phyloP scores from a whole-genome alignment of 306 rosid genomes.

The Amphicarpaea edgeworthii region DNA sequence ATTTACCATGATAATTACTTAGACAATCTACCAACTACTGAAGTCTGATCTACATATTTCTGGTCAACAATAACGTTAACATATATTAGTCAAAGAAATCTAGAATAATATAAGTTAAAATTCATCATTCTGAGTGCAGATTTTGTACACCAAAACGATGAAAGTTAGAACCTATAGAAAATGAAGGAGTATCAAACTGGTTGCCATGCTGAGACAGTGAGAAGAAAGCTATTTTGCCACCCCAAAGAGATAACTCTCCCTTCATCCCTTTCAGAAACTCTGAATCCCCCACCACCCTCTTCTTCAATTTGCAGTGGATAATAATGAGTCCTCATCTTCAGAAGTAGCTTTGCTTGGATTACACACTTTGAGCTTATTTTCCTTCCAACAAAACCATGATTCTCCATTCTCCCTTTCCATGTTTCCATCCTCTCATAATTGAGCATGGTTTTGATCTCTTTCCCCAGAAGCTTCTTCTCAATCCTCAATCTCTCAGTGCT shows the following conservation, averaged over 20 bases:
- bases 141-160: constrained; percentile 44
- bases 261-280: constrained; percentile 66
- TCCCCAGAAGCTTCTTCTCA: constrained; percentile 74
- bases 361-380: constrained; percentile 61
- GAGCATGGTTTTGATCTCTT: constrained; percentile 62
- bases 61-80: constrained; percentile 26
- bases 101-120: constrained; percentile 15
- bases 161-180: constrained; percentile 36
- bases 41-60: constrained; percentile 16
- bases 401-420: constrained; percentile 70
- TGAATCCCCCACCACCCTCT: constrained; percentile 59
- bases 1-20: constrained; percentile 16
- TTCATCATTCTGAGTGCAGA: constrained; percentile 27
- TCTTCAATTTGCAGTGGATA: constrained; percentile 55
- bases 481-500: constrained; percentile 67
- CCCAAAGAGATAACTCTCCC: constrained; percentile 68
- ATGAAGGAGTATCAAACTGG: constrained; percentile 32
- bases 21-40: constrained; percentile 5
- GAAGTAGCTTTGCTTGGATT: constrained; percentile 70
- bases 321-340: constrained; percentile 72
- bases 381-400: constrained; percentile 57
- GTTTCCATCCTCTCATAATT: constrained; percentile 62
- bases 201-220: constrained; percentile 72
- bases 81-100: constrained; percentile 22
- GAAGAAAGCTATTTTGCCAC: constrained; percentile 78